Base-by-base conservation (phyloP, 257 asterid genomes). In the Agastache rugosa region DNA sequence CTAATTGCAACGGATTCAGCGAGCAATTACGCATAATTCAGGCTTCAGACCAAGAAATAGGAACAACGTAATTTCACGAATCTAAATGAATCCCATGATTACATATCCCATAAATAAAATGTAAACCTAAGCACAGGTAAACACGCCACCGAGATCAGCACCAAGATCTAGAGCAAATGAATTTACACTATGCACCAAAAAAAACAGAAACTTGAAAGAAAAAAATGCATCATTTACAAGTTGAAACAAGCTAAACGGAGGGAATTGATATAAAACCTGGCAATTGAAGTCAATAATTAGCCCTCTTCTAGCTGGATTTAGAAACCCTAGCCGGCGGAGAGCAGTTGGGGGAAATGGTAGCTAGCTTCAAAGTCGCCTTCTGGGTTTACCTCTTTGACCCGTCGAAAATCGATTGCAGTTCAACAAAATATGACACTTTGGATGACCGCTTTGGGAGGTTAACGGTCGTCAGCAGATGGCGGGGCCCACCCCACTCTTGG, bases 361-460 rank as follows among this genome's bases (percentile, higher is more conserved):
- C 31, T 19, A 19, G 68, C 25, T 51, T 39, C 16, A 37, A 67
- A 75, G 75, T 31, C 74, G 62, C 20, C 74, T 22, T 16, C 29
- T 48, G 69, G 70, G 69, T 14, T 62, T 73, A 70, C 75, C 82
- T 71, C 19, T 75, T 44, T 76, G 70, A 59, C 79, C 71, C 69
- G 86, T 75, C 41, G 84, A 77, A 70, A 73, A 47, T 25, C 27
- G 60, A 25, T 10, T 0, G 10, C 15, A 22, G 16, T 72, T 23
- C 58, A 74, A 42, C 29, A 37, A 69, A 35, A 47, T 8, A 68
- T 45, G 59, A 65, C 11, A 67, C 53, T 73, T 23, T 10, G 45
- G 66, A 11, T 37, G 25, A 82, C 87, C 73, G 71, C 76, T 47
- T 58, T 78, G 48, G 79, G 54, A 65, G 77, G 85, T 82, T 69